Base-by-base conservation (phyloP, 805 yeast species). In the Candida takata region DNA sequence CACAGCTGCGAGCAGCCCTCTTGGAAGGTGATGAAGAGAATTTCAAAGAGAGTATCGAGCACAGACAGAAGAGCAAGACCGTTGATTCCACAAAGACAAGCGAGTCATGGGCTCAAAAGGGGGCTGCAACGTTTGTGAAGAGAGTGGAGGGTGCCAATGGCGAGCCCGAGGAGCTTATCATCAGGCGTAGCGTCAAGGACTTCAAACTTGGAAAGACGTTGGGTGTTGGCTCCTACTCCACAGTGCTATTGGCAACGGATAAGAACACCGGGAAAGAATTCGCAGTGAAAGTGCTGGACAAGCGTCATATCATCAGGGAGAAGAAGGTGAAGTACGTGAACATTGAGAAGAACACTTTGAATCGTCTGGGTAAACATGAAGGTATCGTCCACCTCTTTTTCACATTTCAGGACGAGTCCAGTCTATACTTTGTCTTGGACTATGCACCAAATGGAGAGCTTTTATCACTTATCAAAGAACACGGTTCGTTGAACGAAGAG, bases 171-270 rank as follows among this genome's bases (percentile, higher is more conserved):
- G 80, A 72, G 40, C 70, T 64, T 53, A 63, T 69, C 36, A 76
- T 67, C 30, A 71, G 56, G 58, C 67, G 54, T 58, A 75, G 61
- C 15, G 94, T 86, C 10, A 76, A 79, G 45, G 98, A 92, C 55
- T 92, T 88, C 58, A 81, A 78, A 43, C 86, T 92, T 55, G 94
- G 95, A 8, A 77, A 84, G 13, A 77, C 82, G 29, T 72, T 92
- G 20, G 99, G 99, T 21, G 95, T 85, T 55, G 99, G 99, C 2
- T 86, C 96, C 6, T 92, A 90, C 55, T 87, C 97, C 8, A 88
- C 95, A 2, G 99, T 90, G 4, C 73, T 77, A 47, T 72, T 85
- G 27, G 98, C 97, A 0, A 72, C 84, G 2, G 95, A 92, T 42
- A 64, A 77, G 31, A 86, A 77, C 49, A 80, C 84, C 31, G 69